phyloP scores from a whole-genome alignment of 2,329 filamentous ascomycete species.

The Aspergillus piperis region DNA sequence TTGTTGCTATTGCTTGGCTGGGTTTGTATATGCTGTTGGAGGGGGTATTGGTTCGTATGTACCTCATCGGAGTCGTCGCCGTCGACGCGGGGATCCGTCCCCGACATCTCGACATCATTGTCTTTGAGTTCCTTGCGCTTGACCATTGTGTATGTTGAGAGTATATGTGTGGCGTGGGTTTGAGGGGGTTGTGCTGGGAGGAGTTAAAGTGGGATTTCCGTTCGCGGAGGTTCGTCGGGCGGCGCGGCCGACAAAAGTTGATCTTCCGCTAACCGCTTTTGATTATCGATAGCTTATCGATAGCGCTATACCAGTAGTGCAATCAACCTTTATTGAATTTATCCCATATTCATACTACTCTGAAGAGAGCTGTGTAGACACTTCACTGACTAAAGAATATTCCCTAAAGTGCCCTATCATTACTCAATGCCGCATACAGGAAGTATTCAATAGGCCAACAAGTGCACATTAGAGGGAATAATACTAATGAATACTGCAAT shows the following conservation, averaged over 20 bases:
- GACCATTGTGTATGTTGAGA: constrained; percentile 44
- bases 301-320: constrained; percentile 1
- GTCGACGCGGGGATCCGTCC: constrained; percentile 42
- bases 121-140: constrained; percentile 55
- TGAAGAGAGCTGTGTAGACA: no score
- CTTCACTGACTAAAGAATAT: no score
- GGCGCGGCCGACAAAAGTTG: constrained; percentile 4
- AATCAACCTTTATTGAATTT: constrained; percentile 21
- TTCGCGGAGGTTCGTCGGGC: constrained; percentile 2
- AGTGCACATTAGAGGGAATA: no score
- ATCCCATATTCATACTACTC: no score
- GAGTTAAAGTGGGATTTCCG: not conserved
- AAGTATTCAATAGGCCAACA: no score
- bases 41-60: constrained; percentile 1
- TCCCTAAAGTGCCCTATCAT: no score
- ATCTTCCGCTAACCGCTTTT: constrained; percentile 7
- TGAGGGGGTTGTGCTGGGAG: not conserved
- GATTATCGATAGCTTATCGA: constrained; percentile 6
- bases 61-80: constrained; percentile 47
- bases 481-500: no score
- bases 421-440: no score
- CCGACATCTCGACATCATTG: constrained; percentile 47
- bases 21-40: not conserved
- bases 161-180: not conserved
- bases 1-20: not conserved